These are phyloP conservation scores for Bimuria novae-zelandiae DNA, from an alignment of 2,329 filamentous ascomycete genomes.

Conservation along the genomic window DNA sequence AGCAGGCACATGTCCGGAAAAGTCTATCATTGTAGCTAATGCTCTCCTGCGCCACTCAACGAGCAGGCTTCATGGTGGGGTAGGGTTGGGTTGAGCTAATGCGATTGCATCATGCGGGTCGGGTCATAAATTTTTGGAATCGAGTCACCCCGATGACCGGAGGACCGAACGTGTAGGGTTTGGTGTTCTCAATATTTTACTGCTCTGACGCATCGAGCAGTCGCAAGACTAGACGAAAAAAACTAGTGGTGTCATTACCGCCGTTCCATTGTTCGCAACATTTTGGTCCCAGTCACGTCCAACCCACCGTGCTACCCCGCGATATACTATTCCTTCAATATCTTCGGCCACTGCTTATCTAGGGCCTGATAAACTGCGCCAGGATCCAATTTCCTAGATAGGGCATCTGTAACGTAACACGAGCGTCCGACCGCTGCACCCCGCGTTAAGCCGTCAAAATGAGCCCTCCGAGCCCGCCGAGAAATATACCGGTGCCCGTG, in stretches of 20 bases:
- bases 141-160: constrained; percentile 12
- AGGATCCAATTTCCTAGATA: constrained; percentile 7
- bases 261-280: constrained; percentile 7
- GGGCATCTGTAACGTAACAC: constrained; percentile 4
- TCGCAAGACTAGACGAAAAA: not conserved
- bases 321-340: not conserved
- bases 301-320: not conserved
- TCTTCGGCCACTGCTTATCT: not conserved
- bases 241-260: not conserved
- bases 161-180: not conserved
- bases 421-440: not conserved
- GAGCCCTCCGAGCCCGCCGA: constrained; percentile 35
- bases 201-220: constrained; percentile 5
- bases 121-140: constrained; percentile 34
- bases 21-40: not conserved
- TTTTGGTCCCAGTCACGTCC: not conserved
- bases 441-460: constrained; percentile 21
- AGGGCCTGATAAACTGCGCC: not conserved
- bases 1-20: not conserved
- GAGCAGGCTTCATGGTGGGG: not conserved
- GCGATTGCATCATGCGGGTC: constrained; percentile 41
- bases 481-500: constrained; percentile 35
- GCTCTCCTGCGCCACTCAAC: not conserved
- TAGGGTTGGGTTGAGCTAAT: no score
- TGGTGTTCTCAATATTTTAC: not conserved